Conservation (phyloP, 495 filamentous ascomycete genomes). For the Viridothelium virens region DNA sequence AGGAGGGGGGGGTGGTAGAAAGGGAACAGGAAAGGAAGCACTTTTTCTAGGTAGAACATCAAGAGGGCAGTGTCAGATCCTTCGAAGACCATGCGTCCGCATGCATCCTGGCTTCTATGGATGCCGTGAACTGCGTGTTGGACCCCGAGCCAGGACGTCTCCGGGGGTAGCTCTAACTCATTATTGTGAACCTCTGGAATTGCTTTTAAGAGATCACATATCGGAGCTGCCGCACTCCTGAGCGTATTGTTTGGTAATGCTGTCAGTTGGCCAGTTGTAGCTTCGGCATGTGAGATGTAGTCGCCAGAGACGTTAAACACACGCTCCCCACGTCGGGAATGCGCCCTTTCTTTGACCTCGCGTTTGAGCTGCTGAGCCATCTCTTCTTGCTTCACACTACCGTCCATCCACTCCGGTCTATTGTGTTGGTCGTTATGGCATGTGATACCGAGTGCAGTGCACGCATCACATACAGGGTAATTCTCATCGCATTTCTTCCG, state of each 20-base stretch:
- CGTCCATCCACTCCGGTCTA: slow-evolving; percentile 54
- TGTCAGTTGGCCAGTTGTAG: slow-evolving; percentile 7
- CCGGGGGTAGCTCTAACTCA: slow-evolving; percentile 17
- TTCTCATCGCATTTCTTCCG: slow-evolving; percentile 50
- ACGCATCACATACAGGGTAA: slow-evolving; percentile 42
- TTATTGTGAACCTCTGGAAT: slow-evolving; percentile 17
- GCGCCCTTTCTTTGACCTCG: slow-evolving; percentile 44
- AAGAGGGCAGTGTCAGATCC: slow-evolving; percentile 30
- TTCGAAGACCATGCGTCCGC: slow-evolving; percentile 22
- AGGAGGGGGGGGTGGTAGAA: slow-evolving; percentile 45
- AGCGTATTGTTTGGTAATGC: neutral
- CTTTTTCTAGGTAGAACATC: slow-evolving; percentile 47
- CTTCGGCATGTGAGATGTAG: slow-evolving; percentile 7
- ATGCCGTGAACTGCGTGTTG: slow-evolving; percentile 19
- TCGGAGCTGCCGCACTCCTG: slow-evolving; percentile 25
- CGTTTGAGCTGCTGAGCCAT: slow-evolving; percentile 44
- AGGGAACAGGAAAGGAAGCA: slow-evolving; percentile 48
- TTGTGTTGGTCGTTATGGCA: slow-evolving; percentile 40
- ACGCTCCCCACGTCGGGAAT: slow-evolving; percentile 34
- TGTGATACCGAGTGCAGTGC: slow-evolving; percentile 41
- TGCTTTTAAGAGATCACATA: slow-evolving; percentile 13
- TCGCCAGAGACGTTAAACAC: slow-evolving; percentile 11
- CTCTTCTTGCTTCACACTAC: slow-evolving; percentile 41
- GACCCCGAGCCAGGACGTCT: slow-evolving; percentile 14
- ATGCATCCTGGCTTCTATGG: slow-evolving; percentile 15